phyloP scores from a whole-genome alignment of 495 filamentous ascomycete genomes.

The Hypoxylon trugodes region DNA sequence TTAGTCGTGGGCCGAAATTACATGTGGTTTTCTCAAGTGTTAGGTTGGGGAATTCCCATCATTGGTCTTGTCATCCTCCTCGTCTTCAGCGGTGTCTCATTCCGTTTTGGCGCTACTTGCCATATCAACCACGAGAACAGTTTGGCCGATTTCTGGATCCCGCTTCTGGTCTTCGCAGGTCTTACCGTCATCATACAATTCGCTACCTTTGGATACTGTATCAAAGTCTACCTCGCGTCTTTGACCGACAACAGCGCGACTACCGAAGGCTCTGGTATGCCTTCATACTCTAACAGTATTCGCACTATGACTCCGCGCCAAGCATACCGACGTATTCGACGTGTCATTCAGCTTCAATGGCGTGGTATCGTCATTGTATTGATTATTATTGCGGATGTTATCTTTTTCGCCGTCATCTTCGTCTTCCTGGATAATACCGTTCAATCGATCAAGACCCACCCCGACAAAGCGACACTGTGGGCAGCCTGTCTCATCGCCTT shows the following conservation, averaged over 20 bases:
- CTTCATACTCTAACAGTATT: constrained; percentile 80
- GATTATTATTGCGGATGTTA: constrained; percentile 86
- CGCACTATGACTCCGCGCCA: constrained; percentile 85
- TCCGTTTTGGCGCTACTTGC: constrained; percentile 88
- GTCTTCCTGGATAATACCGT: constrained; percentile 81
- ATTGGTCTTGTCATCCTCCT: constrained; percentile 77
- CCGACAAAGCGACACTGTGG: constrained; percentile 66
- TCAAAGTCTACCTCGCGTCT: constrained; percentile 90
- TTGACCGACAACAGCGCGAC: constrained; percentile 75
- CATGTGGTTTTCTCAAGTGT: constrained; percentile 83
- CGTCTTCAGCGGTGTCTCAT: constrained; percentile 89
- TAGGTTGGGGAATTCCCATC: constrained; percentile 84
- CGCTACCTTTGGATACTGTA: constrained; percentile 88
- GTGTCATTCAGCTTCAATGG: constrained; percentile 95
- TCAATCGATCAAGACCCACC: constrained; percentile 61
- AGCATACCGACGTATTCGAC: constrained; percentile 83
- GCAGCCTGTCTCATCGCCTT: constrained; percentile 70
- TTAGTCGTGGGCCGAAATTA: constrained; percentile 86
- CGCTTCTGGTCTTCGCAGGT: constrained; percentile 79
- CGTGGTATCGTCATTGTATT: constrained; percentile 85
- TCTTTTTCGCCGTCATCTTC: constrained; percentile 92
- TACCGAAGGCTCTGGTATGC: constrained; percentile 75
- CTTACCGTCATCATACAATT: constrained; percentile 84
- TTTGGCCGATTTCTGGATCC: constrained; percentile 88
- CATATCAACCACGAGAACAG: constrained; percentile 89